phyloP scores from a whole-genome alignment of 805 yeast genomes.

The Spencermartinsiella europaea region DNA sequence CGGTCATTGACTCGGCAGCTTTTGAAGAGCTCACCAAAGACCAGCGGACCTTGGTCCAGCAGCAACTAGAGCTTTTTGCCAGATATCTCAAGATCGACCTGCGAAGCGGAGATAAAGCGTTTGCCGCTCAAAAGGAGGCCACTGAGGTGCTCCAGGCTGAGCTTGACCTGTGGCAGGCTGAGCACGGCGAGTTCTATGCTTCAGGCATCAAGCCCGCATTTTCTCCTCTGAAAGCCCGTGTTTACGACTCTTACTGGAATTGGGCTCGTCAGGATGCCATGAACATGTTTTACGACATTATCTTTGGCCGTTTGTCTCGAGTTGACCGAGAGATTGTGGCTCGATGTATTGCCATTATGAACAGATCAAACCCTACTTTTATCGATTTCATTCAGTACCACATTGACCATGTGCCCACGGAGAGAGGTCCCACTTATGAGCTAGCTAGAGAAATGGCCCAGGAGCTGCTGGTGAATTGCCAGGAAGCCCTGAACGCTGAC shows the following conservation, averaged over 20 bases:
- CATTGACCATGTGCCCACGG: constrained; percentile 76
- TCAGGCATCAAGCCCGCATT: constrained; percentile 87
- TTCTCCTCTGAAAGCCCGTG: constrained; percentile 89
- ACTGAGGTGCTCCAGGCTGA: constrained; percentile 78
- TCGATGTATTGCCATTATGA: constrained; percentile 96
- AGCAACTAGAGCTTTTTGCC: constrained; percentile 87
- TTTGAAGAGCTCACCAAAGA: constrained; percentile 75
- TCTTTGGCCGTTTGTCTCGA: constrained; percentile 85
- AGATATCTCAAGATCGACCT: constrained; percentile 90
- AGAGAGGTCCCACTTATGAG: constrained; percentile 87
- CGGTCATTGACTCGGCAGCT: constrained; percentile 92
- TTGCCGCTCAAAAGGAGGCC: constrained; percentile 79
- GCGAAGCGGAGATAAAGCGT: constrained; percentile 83
- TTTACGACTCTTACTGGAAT: constrained; percentile 97
- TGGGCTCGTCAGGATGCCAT: constrained; percentile 99
- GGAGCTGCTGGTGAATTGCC: constrained; percentile 93
- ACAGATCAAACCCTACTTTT: constrained; percentile 89
- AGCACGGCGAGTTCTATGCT: constrained; percentile 90
- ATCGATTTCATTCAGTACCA: constrained; percentile 96
- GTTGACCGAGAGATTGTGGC: constrained; percentile 95
- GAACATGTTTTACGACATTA: constrained; percentile 89
- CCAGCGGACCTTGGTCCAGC: constrained; percentile 63
- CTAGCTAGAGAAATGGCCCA: constrained; percentile 87
- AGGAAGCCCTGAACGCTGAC: constrained; percentile 67
- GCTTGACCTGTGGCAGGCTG: constrained; percentile 86